Evolutionary conservation across 2,329 filamentous ascomycete genomes (phyloP).

Genomic region (Neonectria coccinea): DNA sequence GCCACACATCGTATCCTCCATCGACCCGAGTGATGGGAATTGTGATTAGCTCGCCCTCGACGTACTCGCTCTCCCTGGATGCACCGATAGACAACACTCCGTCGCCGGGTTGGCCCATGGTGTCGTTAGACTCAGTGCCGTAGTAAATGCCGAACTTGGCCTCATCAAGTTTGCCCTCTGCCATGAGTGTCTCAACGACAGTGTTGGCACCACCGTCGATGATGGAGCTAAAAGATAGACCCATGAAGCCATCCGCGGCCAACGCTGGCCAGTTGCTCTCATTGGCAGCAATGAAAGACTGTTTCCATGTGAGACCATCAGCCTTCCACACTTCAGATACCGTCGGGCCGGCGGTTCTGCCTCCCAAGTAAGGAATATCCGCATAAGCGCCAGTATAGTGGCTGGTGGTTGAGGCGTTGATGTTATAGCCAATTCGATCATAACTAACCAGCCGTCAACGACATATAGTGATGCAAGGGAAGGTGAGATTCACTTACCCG

Average conservation of each 20-base stretch:
- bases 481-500: conserved; percentile 31
- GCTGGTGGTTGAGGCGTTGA: conserved; percentile 43
- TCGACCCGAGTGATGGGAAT: conserved; percentile 36
- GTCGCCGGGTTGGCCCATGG: conserved; percentile 33
- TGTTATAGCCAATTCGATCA: conserved; percentile 45
- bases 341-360: conserved; percentile 41
- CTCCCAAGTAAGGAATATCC: conserved; percentile 49
- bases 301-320: conserved; percentile 43
- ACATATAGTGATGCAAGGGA: too few relatives aligned
- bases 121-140: conserved; percentile 31
- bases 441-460: conserved; percentile 33
- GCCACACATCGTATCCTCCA: conserved; percentile 50
- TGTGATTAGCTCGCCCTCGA: conserved; percentile 40
- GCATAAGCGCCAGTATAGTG: conserved; percentile 38
- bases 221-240: conserved; percentile 51
- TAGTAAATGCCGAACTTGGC: conserved; percentile 51
- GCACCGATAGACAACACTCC: conserved; percentile 49
- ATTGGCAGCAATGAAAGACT: conserved; percentile 49
- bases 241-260: conserved; percentile 52
- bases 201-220: conserved; percentile 47
- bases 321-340: conserved; percentile 45
- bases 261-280: conserved; percentile 46
- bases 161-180: conserved; percentile 44
- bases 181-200: conserved; percentile 49
- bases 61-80: conserved; percentile 47